Base-by-base conservation (phyloP, 768 basidiomycete species). In the Clitopilus hobsonii region DNA sequence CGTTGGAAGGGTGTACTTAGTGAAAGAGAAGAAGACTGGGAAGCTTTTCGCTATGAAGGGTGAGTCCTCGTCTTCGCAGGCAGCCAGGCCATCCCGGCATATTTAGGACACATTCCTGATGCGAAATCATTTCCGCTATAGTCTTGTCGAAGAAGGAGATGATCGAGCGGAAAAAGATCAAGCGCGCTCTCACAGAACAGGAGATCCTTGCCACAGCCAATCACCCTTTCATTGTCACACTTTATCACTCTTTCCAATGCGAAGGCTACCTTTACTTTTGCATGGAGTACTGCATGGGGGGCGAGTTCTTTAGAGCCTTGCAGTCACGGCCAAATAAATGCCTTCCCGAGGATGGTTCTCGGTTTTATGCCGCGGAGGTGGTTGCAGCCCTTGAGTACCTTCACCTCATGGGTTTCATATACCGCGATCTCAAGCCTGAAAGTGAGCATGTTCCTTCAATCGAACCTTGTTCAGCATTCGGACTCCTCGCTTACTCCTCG, bases 31-130 rank as follows among this genome's bases (percentile, higher is more conserved):
- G 84, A 98, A 98, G 81, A 86, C 86, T 49, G 83, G 86, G 64
- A 97, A 96, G 73, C 78, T 98, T 59, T 99, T 86, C 73, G 97
- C 97, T 56, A 99, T 99, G 97, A 99, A 99, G 85, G 95, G 95
- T 94, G 77, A 66, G 82, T 69, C 55, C 57, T 62, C 57, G 49
- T 60, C 56, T 58, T n/a, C n/a, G n/a, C n/a, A n/a, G n/a, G n/a
- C n/a, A n/a, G n/a, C n/a, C n/a, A n/a, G n/a, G n/a, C n/a, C n/a
- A n/a, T n/a, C n/a, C n/a, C n/a, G n/a, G n/a, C n/a, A n/a, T n/a
- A n/a, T n/a, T n/a, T n/a, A n/a, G n/a, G n/a, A n/a, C n/a, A n/a
- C n/a, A n/a, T n/a, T n/a, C n/a, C 70, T 74, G 66, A 69, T 61
- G 68, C 64, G 65, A 63, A 58, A 56, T 45, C 5, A 10, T 45